Conservation (phyloP, 805 yeast species). For the Starmerella sp. region DNA sequence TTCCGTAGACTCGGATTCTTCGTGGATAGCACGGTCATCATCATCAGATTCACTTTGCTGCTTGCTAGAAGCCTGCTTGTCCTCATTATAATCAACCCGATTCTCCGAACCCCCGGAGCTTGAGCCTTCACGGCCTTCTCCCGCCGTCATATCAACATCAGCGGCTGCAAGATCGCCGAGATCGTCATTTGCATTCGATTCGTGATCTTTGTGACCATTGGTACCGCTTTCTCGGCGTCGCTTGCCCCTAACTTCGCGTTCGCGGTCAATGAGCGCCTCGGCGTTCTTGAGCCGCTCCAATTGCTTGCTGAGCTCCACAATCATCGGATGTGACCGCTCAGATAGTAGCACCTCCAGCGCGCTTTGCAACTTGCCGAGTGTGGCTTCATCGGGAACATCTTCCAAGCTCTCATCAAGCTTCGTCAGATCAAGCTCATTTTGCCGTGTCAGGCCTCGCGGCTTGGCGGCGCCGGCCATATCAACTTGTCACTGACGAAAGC, state of each 20-base stretch:
- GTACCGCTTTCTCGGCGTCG: neutral
- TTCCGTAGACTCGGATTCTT: neutral
- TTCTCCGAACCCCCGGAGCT: neutral
- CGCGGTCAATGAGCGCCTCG: slow-evolving; percentile 18
- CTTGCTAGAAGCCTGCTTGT: neutral
- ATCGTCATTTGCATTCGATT: neutral
- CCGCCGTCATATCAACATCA: neutral
- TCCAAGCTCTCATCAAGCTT: slow-evolving; percentile 6
- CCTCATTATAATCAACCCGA: neutral
- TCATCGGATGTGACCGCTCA: slow-evolving; percentile 20
- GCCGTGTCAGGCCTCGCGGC: slow-evolving; percentile 8
- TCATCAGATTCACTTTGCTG: neutral
- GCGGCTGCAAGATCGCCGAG: neutral
- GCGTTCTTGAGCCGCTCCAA: slow-evolving; percentile 20
- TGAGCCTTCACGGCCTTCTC: neutral
- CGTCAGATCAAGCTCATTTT: slow-evolving; percentile 11
- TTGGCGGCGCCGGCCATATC: slow-evolving; percentile 10
- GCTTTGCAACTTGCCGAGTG: slow-evolving; percentile 17
- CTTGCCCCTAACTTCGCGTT: slow-evolving; percentile 9
- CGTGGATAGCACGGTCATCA: neutral
- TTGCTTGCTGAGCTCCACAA: slow-evolving; percentile 19
- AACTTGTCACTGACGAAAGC: neutral
- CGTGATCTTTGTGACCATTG: neutral
- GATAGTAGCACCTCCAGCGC: slow-evolving; percentile 21
- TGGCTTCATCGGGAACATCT: slow-evolving; percentile 18